phyloP scores from a whole-genome alignment of 768 basidiomycete genomes.

The Tricholoma flavovirens region DNA sequence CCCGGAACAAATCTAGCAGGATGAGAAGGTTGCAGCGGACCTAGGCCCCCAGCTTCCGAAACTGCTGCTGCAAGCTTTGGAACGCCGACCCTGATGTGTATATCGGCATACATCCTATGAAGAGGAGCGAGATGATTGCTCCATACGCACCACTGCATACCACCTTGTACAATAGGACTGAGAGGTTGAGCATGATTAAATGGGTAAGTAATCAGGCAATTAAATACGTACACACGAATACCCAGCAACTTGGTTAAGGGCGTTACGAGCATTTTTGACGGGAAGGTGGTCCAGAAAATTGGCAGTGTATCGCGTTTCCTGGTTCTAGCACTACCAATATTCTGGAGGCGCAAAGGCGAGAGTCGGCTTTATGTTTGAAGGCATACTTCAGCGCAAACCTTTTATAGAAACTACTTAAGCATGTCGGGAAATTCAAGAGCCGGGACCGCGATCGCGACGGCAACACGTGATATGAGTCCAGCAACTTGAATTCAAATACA shows the following conservation, averaged over 20 bases:
- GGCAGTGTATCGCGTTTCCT: too few relatives aligned
- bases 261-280: constrained; percentile 39
- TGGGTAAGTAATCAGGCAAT: not conserved
- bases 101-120: not conserved
- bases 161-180: constrained; percentile 81
- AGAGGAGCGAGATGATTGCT: not conserved
- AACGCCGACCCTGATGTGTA: constrained; percentile 63
- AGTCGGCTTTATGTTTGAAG: too few relatives aligned
- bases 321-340: too few relatives aligned
- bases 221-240: constrained; percentile 54
- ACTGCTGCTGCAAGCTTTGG: constrained; percentile 73
- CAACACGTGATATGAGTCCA: too few relatives aligned
- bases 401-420: too few relatives aligned
- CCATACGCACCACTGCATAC: constrained; percentile 75
- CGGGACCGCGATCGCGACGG: too few relatives aligned
- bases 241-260: constrained; percentile 57
- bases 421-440: too few relatives aligned
- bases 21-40: constrained; percentile 27
- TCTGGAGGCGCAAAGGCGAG: too few relatives aligned
- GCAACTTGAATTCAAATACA: too few relatives aligned
- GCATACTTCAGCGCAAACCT: too few relatives aligned
- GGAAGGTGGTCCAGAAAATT: too few relatives aligned
- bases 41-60: constrained; percentile 78
- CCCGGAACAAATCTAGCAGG: not conserved
- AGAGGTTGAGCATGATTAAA: constrained; percentile 1